These are phyloP conservation scores for Whalleya microplaca DNA, from an alignment of 2,329 filamentous ascomycete genomes.

Conservation along the genomic window DNA sequence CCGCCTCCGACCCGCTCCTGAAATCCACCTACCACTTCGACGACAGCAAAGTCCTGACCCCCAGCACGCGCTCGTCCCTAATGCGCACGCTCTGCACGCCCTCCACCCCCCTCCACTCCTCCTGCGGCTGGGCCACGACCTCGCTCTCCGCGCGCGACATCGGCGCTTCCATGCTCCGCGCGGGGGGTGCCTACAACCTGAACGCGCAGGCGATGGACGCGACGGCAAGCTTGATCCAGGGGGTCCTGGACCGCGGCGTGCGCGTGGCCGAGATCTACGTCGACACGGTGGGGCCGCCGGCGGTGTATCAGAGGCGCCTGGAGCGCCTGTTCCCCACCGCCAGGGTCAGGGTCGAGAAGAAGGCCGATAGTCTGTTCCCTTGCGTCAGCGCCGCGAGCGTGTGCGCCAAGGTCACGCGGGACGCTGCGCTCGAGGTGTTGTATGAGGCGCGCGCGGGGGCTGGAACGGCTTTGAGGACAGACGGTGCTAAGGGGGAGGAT, in stretches of 20 bases:
- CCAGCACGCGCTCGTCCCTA: slow-evolving; percentile 74
- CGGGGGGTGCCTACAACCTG: slow-evolving; percentile 73
- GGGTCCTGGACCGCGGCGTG: slow-evolving; percentile 76
- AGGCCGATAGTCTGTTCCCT: slow-evolving; percentile 90
- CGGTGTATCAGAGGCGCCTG: slow-evolving; percentile 81
- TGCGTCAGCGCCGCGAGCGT: slow-evolving; percentile 93
- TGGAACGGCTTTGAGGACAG: not conserved
- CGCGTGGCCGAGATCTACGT: slow-evolving; percentile 91
- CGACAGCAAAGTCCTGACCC: slow-evolving; percentile 90
- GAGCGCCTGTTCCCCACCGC: slow-evolving; percentile 81
- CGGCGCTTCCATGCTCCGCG: slow-evolving; percentile 73
- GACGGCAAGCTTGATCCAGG: slow-evolving; percentile 79
- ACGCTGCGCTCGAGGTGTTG: slow-evolving; percentile 82
- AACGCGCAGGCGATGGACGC: slow-evolving; percentile 96
- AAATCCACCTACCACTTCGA: slow-evolving; percentile 83
- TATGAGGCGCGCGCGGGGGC: slow-evolving; percentile 58
- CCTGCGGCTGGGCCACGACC: slow-evolving; percentile 80
- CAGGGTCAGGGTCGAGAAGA: slow-evolving; percentile 79
- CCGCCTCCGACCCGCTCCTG: slow-evolving; percentile 72
- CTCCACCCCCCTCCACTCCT: slow-evolving; percentile 48
- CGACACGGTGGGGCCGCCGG: slow-evolving; percentile 87
- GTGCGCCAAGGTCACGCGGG: slow-evolving; percentile 93
- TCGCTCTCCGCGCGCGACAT: slow-evolving; percentile 86
- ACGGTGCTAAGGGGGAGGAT: no score
- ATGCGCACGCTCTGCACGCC: slow-evolving; percentile 71